Base-by-base conservation (phyloP, 2,329 filamentous ascomycete species). In the Colletotrichum eleusines region DNA sequence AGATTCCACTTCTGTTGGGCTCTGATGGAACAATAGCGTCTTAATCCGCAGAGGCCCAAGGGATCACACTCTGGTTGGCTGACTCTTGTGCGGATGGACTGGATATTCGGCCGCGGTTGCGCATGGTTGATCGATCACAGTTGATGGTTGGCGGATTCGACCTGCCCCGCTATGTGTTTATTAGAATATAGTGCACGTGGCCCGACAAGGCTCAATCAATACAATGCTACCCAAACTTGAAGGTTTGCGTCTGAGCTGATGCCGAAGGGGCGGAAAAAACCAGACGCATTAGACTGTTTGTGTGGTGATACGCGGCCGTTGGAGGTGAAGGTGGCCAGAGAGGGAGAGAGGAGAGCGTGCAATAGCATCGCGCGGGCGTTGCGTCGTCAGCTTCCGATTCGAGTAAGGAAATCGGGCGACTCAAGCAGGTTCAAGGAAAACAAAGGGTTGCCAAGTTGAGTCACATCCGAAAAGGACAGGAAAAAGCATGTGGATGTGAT, bases 1-100 rank as follows among this genome's bases (percentile, higher is more conserved):
- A 26, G 65, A 59, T 63, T 28, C 69, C 64, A 71, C 69, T 71
- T 71, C 58, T 69, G 46, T 63, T 69, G 69, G 59, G 64, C 66
- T 48, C 33, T 23, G 35, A 59, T 44, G 53, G 69, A 69, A 68
- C 68, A 69, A 60, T 63, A 63, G 59, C 40, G 69, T 60, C 51
- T 31, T 28, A 46, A 58, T 23, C 4, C 16, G 18, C n/a, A 63
- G 61, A 68, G 53, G n/a, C 42, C 42, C 53, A 54, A 33, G 6
- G 5, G 51, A 23, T 26, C 28, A 50, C 42, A 50, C 54, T 35
- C 51, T 71, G 64, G 58, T 35, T 31, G 50, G 38, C 44, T 40
- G 58, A n/a, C 55, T 51, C 51, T 63, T 31, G 63, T 53, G 44
- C 20, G 40, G 28, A 50, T 58, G 58, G 63, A 63, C 42, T 50